Evolutionary conservation across 495 filamentous ascomycete species (phyloP).

Genomic region (Podospora didyma): DNA sequence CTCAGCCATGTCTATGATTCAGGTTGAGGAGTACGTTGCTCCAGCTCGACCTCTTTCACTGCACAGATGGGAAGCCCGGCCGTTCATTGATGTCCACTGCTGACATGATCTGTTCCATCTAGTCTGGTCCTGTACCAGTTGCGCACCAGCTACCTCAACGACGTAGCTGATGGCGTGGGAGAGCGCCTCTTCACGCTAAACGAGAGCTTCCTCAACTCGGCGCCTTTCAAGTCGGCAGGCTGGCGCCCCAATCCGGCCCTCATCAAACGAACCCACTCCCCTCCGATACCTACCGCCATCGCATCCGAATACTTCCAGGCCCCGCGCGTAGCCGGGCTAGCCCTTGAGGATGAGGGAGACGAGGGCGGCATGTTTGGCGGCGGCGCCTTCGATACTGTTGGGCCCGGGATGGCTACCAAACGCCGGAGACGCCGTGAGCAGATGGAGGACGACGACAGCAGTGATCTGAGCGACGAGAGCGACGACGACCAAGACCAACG

Average conservation of each 20-base stretch:
- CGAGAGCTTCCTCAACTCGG: constrained; percentile 81
- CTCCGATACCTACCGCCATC: constrained; percentile 87
- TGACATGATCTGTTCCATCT: constrained; percentile 4
- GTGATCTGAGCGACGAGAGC: constrained; percentile 92
- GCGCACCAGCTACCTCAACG: constrained; percentile 83
- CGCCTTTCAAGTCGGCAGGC: constrained; percentile 92
- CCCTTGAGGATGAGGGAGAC: constrained; percentile 72
- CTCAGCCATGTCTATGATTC: constrained; percentile 77
- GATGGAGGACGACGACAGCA: constrained; percentile 93
- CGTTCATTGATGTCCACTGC: background rate
- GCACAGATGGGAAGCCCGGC: no score
- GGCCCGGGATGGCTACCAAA: constrained; percentile 57
- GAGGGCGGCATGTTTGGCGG: constrained; percentile 76
- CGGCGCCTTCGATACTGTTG: constrained; percentile 68
- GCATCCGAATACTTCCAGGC: constrained; percentile 89
- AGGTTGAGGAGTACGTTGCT: constrained; percentile 85
- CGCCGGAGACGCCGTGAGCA: constrained; percentile 64
- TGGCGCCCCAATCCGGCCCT: constrained; percentile 76
- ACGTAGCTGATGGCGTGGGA: constrained; percentile 91
- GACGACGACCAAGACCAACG: constrained; percentile 78
- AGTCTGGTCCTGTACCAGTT: constrained; percentile 94
- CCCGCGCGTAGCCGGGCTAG: constrained; percentile 48
- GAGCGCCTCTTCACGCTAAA: constrained; percentile 94
- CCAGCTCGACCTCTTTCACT: background rate
- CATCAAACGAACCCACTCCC: constrained; percentile 89